Conservation (phyloP, 2,329 filamentous ascomycete genomes). For the Cordyceps fumosorosea region DNA sequence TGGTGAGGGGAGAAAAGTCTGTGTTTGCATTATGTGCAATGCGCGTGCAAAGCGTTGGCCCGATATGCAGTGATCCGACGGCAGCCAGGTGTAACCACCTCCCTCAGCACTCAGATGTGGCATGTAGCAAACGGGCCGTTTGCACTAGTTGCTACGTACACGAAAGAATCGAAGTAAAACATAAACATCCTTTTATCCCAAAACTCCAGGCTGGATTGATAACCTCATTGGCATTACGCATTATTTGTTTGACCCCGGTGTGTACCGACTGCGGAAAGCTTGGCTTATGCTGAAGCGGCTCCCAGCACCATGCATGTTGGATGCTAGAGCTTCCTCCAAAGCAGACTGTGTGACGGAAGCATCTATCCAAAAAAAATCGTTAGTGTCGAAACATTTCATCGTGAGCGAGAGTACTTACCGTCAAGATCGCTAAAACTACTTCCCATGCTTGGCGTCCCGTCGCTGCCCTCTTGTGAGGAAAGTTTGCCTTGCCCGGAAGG, state of each 20-base stretch:
- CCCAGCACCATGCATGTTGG: conserved; percentile 31
- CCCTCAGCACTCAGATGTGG: not conserved
- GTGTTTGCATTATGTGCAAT: conserved; percentile 15
- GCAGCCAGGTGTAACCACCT: conserved; percentile 4
- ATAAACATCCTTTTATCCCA: not conserved
- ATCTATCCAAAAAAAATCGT: conserved; percentile 40
- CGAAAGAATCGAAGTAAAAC: not conserved
- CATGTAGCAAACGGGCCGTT: not conserved
- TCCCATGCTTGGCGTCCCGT: conserved; percentile 72
- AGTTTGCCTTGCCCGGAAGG: conserved; percentile 44
- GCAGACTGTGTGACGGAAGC: conserved; percentile 75
- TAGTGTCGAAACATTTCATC: conserved; percentile 13
- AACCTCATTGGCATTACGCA: not conserved
- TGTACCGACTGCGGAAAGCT: conserved; percentile 56
- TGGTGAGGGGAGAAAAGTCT: conserved; percentile 15
- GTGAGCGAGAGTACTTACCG: conserved; percentile 38
- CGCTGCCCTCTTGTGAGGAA: conserved; percentile 56
- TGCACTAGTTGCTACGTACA: not conserved
- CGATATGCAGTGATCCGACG: not conserved
- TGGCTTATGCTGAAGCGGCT: conserved; percentile 62
- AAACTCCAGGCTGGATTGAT: conserved; percentile 6
- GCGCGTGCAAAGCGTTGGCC: not conserved
- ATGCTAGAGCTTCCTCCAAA: conserved; percentile 70
- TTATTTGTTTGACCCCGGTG: conserved; percentile 30
- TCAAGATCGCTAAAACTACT: conserved; percentile 84